A percentile compares a stretch with the other conserved stretches of the same genome.
Conservation (phyloP, 129 eudicot species). For the Saussurea involucrata region DNA sequence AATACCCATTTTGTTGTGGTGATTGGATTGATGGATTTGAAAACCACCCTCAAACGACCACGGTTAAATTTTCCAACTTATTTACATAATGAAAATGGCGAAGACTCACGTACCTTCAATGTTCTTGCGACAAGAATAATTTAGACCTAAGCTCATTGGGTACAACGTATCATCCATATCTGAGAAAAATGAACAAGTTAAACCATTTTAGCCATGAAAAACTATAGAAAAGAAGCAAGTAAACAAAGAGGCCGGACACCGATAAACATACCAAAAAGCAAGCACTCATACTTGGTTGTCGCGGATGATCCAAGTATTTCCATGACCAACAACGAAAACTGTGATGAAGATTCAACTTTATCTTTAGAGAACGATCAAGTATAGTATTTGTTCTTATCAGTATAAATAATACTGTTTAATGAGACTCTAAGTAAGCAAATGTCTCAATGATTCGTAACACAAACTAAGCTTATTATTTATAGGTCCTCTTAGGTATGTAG, state of each 20-base stretch:
- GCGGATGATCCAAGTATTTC: slow-evolving; percentile 40
- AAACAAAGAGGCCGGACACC: background rate
- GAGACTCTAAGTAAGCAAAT: background rate
- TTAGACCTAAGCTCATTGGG: slow-evolving; percentile 84
- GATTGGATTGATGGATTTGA: background rate
- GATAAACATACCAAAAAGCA: slow-evolving; percentile 65
- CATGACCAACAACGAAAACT: slow-evolving; percentile 31
- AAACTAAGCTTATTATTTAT: slow-evolving; percentile 24
- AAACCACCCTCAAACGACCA: background rate
- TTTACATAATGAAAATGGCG: background rate
- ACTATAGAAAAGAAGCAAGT: background rate
- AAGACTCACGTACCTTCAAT: slow-evolving; percentile 55
- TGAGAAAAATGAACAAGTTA: slow-evolving; percentile 1
- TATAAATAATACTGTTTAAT: background rate
- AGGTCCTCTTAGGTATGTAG: background rate
- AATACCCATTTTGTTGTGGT: background rate
- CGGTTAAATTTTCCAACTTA: background rate
- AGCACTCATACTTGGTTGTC: slow-evolving; percentile 55
- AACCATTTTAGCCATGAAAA: background rate
- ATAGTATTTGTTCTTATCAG: background rate
- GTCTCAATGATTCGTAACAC: background rate
- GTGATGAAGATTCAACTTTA: background rate
- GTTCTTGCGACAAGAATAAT: slow-evolving; percentile 82
- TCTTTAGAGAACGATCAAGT: background rate
- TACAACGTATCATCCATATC: slow-evolving; percentile 95